phyloP scores from a whole-genome alignment of 2,329 filamentous ascomycete species.

The Penicillium sumatraense region DNA sequence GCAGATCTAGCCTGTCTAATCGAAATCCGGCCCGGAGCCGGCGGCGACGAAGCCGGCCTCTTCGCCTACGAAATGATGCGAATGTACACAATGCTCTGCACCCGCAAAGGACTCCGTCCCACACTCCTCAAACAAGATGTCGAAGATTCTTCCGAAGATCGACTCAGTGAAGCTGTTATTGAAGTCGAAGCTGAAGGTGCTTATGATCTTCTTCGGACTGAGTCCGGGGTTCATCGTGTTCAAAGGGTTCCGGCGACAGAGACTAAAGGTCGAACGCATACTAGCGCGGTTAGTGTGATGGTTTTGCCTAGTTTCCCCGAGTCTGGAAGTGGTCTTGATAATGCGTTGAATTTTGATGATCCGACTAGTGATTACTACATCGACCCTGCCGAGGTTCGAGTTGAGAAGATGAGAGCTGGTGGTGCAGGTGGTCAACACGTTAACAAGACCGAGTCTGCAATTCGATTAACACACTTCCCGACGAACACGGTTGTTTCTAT shows the following conservation, averaged over 20 bases:
- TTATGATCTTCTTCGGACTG: slow-evolving; percentile 80
- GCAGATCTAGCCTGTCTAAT: slow-evolving; percentile 86
- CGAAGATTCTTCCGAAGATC: slow-evolving; percentile 68
- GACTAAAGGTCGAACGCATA: slow-evolving; percentile 88
- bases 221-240: slow-evolving; percentile 93
- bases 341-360: slow-evolving; percentile 71
- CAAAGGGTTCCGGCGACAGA: slow-evolving; percentile 93
- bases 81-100: slow-evolving; percentile 87
- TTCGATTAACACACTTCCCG: slow-evolving; percentile 87
- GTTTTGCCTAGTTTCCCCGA: slow-evolving; percentile 82
- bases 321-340: slow-evolving; percentile 53
- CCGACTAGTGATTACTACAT: slow-evolving; percentile 92
- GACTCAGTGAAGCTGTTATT: slow-evolving; percentile 84
- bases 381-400: slow-evolving; percentile 77
- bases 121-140: slow-evolving; percentile 80
- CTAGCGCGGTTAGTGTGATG: slow-evolving; percentile 88
- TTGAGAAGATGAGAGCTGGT: slow-evolving; percentile 88
- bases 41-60: slow-evolving; percentile 86
- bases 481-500: slow-evolving; percentile 86
- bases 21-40: slow-evolving; percentile 89
- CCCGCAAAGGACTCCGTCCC: slow-evolving; percentile 67
- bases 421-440: slow-evolving; percentile 97
- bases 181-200: slow-evolving; percentile 77
- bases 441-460: slow-evolving; percentile 96
- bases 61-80: slow-evolving; percentile 85